A percentile compares a stretch with the other conserved stretches of the same genome.
phyloP scores from a whole-genome alignment of 345 rosid species.

The Psidium friedrichsthalianum region DNA sequence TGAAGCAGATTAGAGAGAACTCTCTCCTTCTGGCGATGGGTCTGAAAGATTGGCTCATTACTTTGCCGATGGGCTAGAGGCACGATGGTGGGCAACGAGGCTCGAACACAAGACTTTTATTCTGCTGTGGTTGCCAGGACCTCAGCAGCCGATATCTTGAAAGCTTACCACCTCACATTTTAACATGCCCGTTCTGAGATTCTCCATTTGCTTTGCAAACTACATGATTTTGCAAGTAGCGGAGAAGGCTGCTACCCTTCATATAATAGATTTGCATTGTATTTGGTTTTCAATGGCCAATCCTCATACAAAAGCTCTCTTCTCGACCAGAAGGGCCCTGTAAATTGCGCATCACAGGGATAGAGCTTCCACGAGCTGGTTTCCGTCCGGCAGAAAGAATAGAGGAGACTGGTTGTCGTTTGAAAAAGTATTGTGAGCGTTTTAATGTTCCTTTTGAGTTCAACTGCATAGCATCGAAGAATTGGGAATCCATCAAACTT shows the following conservation, averaged over 20 bases:
- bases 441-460: conserved; percentile 20
- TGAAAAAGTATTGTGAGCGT: conserved; percentile 14
- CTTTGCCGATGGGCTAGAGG: conserved; percentile 77
- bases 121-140: conserved; percentile 1
- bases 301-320: conserved; percentile 13
- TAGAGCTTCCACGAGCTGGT: conserved; percentile 24
- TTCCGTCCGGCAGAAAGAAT: conserved; percentile 17
- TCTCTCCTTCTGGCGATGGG: conserved; percentile 59
- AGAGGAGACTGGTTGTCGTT: conserved; percentile 13
- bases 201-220: conserved; percentile 10
- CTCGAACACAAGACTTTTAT: conserved; percentile 15
- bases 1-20: conserved; percentile 67
- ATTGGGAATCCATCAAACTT: neutral
- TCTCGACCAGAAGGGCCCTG: conserved; percentile 12
- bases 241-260: conserved; percentile 14
- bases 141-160: conserved; percentile 12
- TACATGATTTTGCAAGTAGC: neutral
- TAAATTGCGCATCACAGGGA: conserved; percentile 21
- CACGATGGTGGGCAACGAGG: conserved; percentile 46
- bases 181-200: conserved; percentile 10
- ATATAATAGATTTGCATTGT: neutral
- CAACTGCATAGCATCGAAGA: conserved; percentile 15
- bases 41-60: conserved; percentile 73
- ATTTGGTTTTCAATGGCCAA: conserved; percentile 26
- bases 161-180: conserved; percentile 14